Conservation (phyloP, 176 grass and related monocot species). For the Avena sativa region DNA sequence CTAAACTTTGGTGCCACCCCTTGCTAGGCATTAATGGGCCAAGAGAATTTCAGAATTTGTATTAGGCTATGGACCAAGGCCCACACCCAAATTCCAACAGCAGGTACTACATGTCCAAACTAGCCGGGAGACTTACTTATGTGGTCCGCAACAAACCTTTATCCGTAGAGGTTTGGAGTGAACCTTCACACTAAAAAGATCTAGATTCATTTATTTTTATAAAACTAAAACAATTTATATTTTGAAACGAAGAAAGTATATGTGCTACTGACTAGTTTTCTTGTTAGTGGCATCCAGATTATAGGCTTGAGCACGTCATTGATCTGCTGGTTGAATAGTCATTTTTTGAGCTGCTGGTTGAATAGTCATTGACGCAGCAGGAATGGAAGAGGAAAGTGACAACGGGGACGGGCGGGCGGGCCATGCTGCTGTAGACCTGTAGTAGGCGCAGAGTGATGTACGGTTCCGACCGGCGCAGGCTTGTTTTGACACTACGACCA, state of each 20-base stretch:
- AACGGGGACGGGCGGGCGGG: no score
- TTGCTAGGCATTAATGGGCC: no score
- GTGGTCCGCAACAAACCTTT: neutral
- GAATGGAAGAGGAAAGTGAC: neutral
- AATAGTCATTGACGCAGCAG: neutral
- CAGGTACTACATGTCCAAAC: neutral
- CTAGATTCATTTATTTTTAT: no score
- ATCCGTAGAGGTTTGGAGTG: neutral
- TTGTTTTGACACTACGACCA: conserved; percentile 33
- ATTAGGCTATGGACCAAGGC: no score
- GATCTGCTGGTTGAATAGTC: neutral
- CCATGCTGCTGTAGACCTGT: neutral
- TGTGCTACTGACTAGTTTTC: neutral
- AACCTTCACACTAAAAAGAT: no score
- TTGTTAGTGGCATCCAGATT: neutral
- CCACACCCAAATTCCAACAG: no score
- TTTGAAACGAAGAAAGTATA: no score
- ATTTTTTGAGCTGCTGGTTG: neutral
- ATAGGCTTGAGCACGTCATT: neutral
- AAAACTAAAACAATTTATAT: no score
- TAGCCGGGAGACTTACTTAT: neutral
- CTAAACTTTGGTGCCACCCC: no score
- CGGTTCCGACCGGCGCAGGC: conserved; percentile 25
- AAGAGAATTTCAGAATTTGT: no score
- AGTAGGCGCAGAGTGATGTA: conserved; percentile 18